Conservation (phyloP, 2,329 filamentous ascomycete species). For the Neopestalotiopsis clavispora region DNA sequence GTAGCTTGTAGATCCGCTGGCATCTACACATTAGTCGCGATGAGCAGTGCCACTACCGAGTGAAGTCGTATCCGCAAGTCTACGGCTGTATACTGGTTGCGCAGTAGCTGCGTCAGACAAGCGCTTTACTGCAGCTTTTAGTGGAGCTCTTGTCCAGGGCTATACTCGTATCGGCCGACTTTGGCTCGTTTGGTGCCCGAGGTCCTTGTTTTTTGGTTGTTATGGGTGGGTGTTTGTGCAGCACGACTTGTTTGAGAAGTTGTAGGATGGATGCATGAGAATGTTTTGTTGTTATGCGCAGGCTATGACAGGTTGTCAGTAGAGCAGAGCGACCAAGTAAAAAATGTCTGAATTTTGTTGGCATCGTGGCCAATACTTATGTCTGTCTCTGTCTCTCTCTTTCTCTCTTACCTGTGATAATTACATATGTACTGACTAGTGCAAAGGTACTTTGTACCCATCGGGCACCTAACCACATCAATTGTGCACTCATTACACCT, state of each 20-base stretch:
- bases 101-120: slow-evolving; percentile 14
- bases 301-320: no score
- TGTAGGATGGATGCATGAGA: background rate
- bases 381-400: no score
- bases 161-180: slow-evolving; percentile 2
- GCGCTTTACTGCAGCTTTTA: slow-evolving; percentile 6
- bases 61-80: background rate
- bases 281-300: background rate
- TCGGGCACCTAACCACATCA: no score
- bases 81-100: slow-evolving; percentile 2
- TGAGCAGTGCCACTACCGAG: background rate
- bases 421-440: no score
- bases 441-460: no score
- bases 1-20: background rate
- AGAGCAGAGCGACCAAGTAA: no score
- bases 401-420: no score
- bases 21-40: background rate
- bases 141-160: background rate
- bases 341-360: no score
- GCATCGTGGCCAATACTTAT: no score
- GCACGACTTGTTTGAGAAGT: slow-evolving; percentile 2
- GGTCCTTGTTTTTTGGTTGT: background rate
- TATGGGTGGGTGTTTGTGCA: background rate
- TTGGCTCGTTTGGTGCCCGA: background rate
- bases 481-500: no score